Evolutionary conservation across 768 basidiomycete species (phyloP), one percentile per base, ranked within the genome.

Genomic region (Artomyces pyxidatus): DNA sequence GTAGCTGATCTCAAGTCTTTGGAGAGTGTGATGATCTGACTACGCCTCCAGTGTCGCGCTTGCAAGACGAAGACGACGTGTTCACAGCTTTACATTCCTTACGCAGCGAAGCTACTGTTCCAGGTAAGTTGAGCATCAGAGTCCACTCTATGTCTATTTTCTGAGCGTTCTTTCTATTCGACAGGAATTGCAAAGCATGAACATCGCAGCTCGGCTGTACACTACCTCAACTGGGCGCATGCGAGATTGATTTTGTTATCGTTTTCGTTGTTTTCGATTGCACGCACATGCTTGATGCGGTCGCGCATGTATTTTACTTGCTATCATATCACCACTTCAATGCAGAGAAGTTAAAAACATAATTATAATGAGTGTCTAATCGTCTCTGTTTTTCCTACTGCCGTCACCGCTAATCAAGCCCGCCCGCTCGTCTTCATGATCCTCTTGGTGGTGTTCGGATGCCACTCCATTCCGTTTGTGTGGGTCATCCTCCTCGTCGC

Each of bases 61-160:
- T 98, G 95, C 70, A 88, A 93, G 64, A 97, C 96, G 73, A 94
- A 94, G 72, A 95, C 92, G 16, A 89, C 89, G 27, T 87, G 87
- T 64, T 91, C 89, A 44, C 93, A 93, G 58, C 64, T 90, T 6
- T 88, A 89, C 59, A 89, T 95, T 64, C 94, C 96, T 23, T 99
- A 99, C 63, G 95, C 96, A 10, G 95, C 95, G 17, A 96, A 98
- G 65, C 68, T 96, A 48, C 75, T 97, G 39, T 93, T 96, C 85
- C 94, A 96, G 80, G 91, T 83, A 59, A 37, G 74, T 64, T 38
- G 12, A 17, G 38, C 42, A 21, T 4, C 17, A 37, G 26, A 32
- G 17, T 30, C 25, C 25, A 45, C 37, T 37, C 22, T n/a, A n/a
- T n/a, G n/a, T n/a, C n/a, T n/a, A n/a, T n/a, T n/a, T n/a, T n/a